Conservation (phyloP, 2,329 filamentous ascomycete species). For the Epichloe brachyelytri region DNA sequence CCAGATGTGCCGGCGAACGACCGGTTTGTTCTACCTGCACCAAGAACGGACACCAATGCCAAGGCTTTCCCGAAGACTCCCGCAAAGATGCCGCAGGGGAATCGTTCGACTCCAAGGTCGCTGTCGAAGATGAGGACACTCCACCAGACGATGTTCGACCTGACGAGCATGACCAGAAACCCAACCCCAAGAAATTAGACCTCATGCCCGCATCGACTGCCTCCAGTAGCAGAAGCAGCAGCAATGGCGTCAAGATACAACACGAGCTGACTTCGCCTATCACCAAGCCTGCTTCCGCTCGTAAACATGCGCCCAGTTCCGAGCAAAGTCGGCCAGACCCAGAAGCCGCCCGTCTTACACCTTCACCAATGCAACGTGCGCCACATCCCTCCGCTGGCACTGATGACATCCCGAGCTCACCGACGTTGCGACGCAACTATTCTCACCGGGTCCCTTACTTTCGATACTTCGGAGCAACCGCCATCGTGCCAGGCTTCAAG, state of each 20-base stretch:
- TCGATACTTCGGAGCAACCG: conserved; percentile 79
- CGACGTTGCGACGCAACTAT: conserved; percentile 35
- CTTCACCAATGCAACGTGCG: conserved; percentile 8
- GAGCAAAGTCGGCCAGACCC: neutral
- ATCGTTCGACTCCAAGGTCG: conserved; percentile 9
- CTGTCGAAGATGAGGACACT: conserved; percentile 7
- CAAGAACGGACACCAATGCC: conserved; percentile 56
- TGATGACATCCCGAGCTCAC: conserved; percentile 23
- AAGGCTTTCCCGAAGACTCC: conserved; percentile 48
- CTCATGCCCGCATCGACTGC: neutral
- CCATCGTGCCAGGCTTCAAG: conserved; percentile 84
- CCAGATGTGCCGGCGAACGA: conserved; percentile 60
- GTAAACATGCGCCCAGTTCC: neutral
- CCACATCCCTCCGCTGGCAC: conserved; percentile 7
- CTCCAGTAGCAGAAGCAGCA: neutral
- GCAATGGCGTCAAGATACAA: conserved; percentile 1
- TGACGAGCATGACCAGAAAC: conserved; percentile 2
- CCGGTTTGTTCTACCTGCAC: conserved; percentile 60
- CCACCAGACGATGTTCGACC: conserved; percentile 1
- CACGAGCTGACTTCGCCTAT: neutral
- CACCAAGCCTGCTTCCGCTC: neutral
- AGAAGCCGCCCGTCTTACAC: neutral
- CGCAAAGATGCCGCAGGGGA: conserved; percentile 28
- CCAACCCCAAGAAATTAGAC: neutral
- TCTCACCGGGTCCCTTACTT: conserved; percentile 72